Percentiles rank a stretch among this genome's conserved stretches.
These are phyloP conservation scores for Solanum pimpinellifolium DNA, from an alignment of 257 asterid genomes.

Conservation along the genomic window DNA sequence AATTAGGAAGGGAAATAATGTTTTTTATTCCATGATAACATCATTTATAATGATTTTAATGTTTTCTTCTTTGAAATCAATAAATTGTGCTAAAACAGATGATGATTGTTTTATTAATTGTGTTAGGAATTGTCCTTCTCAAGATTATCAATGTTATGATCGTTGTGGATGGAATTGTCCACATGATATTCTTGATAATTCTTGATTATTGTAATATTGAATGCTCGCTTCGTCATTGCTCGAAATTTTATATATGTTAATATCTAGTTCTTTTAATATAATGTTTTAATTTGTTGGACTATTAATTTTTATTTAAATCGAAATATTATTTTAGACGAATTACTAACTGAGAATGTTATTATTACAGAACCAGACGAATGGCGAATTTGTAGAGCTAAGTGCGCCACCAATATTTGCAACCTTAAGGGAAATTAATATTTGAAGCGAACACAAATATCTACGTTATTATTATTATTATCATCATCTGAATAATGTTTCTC, in stretches of 20 bases:
- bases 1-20: background rate
- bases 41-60: background rate
- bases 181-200: background rate
- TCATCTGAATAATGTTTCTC: background rate
- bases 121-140: background rate
- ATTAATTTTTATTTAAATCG: background rate
- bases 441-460: background rate
- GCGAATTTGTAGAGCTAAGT: background rate
- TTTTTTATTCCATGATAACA: background rate
- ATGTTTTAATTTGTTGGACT: accelerated
- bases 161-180: background rate
- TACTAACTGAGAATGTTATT: background rate
- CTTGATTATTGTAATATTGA: background rate
- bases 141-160: background rate
- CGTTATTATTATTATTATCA: background rate
- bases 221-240: background rate
- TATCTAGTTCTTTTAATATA: background rate
- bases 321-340: background rate
- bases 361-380: background rate
- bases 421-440: background rate
- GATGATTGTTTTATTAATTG: background rate
- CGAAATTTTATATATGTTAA: background rate
- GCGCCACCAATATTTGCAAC: background rate
- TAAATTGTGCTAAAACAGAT: background rate
- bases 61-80: background rate